Evolutionary conservation across 805 yeast species (phyloP), one percentile per base, ranked within the genome.

Genomic region (Saccharomycopsis amapae): DNA sequence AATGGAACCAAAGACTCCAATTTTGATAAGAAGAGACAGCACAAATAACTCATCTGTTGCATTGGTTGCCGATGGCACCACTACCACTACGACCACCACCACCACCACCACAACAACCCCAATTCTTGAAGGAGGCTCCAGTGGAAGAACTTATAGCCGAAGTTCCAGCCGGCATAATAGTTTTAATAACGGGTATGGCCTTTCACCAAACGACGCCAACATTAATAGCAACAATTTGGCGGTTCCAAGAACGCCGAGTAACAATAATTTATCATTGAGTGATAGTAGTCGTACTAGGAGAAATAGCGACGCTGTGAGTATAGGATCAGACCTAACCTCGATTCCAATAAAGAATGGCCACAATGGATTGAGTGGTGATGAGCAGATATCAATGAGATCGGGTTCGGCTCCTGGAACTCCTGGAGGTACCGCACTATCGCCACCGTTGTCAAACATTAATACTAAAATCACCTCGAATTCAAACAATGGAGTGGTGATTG

Each of bases 1-100:
- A 52, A 66, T 78, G 49, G 83, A 74, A 54, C 90, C 93, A 17
- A 81, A 77, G 55, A 78, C 79, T 44, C 89, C 93, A 2, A 84
- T 84, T 49, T 68, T 84, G 54, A 69, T 79, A 53, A 68, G 78
- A 44, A 62, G 78, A 52, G 71, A 72, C 52, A 69, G 70, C 41
- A 69, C 67, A 53, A 74, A 71, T 45, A 58, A 56, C 45, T 40
- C 41, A 30, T 22, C 42, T 15, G 44, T 36, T 25, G 46, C 38
- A 20, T 38, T 59, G 20, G 54, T 55, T 35, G 56, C 58, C 45
- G 55, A 55, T 36, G 64, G 60, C 42, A 56, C 54, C 50, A 63
- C 62, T 10, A 46, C 58, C 23, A 56, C 63, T 5, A 65, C 57
- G 48, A 63, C 56, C 40, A 64, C 15, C 28, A 60, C 44, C 48